A percentile compares a stretch with the other conserved stretches of the same genome.
Conservation (phyloP, 2,329 filamentous ascomycete species). For the Neoarthrinium moseri region DNA sequence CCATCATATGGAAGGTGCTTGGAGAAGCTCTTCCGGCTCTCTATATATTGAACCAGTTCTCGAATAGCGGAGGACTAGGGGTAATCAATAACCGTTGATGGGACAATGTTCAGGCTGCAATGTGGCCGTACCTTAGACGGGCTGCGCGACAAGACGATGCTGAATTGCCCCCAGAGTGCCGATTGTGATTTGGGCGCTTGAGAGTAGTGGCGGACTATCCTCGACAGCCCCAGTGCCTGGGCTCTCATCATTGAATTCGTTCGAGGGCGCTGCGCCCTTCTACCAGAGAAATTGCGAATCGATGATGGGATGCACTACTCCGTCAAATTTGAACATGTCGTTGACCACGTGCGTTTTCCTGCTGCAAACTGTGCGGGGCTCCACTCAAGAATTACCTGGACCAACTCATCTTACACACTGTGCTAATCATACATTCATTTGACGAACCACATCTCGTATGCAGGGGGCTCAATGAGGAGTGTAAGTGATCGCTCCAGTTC, state of each 20-base stretch:
- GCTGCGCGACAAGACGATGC: conserved; percentile 1
- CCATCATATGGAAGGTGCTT: no score
- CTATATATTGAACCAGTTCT: background rate
- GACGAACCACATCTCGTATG: no score
- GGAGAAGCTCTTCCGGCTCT: no score
- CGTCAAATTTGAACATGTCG: no score
- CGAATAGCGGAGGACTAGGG: background rate
- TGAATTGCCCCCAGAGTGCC: background rate
- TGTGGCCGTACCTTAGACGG: conserved; percentile 7
- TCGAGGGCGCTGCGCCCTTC: background rate
- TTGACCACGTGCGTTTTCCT: no score
- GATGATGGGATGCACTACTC: no score
- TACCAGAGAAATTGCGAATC: background rate
- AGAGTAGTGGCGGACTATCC: background rate
- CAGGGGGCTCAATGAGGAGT: no score
- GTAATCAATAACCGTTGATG: background rate
- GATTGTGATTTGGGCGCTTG: background rate
- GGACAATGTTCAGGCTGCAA: background rate
- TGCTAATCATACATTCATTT: no score
- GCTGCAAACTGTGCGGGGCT: no score
- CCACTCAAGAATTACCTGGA: no score
- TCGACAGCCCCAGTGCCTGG: background rate
- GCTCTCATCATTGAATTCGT: background rate
- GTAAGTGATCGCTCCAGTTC: no score
- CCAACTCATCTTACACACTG: no score